A percentile compares a stretch with the other conserved stretches of the same genome.
phyloP scores from a whole-genome alignment of 352 stramenopile species.

The Halophytophthora polymorphica region DNA sequence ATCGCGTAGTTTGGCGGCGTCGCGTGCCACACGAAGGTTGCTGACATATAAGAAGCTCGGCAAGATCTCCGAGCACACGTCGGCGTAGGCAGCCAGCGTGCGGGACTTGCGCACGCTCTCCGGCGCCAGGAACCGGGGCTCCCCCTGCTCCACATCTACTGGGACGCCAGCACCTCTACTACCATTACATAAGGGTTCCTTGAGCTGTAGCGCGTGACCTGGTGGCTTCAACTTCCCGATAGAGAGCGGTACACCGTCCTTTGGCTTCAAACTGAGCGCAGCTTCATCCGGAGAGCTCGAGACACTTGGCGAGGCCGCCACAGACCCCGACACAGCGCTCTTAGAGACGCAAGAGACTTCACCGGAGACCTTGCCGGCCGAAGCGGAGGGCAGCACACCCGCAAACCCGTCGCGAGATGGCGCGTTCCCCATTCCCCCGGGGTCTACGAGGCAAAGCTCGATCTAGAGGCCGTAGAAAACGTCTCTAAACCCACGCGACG shows the following conservation, averaged over 20 bases:
- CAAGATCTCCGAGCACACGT: constrained; percentile 64
- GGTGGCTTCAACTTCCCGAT: constrained; percentile 16
- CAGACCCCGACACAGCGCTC: constrained; percentile 1
- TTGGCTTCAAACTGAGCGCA: background rate
- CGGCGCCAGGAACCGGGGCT: constrained; percentile 32
- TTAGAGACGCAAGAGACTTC: background rate
- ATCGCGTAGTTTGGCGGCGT: constrained; percentile 17
- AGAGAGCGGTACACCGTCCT: constrained; percentile 2
- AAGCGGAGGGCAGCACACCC: constrained; percentile 25
- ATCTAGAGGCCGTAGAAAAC: too few relatives aligned
- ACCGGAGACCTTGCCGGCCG: constrained; percentile 5
- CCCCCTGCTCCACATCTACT: constrained; percentile 3
- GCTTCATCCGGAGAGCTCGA: background rate
- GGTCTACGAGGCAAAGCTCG: background rate
- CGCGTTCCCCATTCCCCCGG: constrained; percentile 27
- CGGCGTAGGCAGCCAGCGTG: constrained; percentile 29
- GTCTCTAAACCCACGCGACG: background rate
- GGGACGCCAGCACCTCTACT: constrained; percentile 9
- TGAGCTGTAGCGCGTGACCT: constrained; percentile 20
- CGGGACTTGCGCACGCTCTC: constrained; percentile 64
- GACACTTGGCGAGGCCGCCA: too few relatives aligned
- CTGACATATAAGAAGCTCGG: constrained; percentile 55
- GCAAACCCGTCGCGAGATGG: constrained; percentile 28
- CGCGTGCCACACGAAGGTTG: constrained; percentile 40
- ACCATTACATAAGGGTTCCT: constrained; percentile 6